phyloP scores from a whole-genome alignment of 2,329 filamentous ascomycete genomes.

The Aspergillus novoparasiticus region DNA sequence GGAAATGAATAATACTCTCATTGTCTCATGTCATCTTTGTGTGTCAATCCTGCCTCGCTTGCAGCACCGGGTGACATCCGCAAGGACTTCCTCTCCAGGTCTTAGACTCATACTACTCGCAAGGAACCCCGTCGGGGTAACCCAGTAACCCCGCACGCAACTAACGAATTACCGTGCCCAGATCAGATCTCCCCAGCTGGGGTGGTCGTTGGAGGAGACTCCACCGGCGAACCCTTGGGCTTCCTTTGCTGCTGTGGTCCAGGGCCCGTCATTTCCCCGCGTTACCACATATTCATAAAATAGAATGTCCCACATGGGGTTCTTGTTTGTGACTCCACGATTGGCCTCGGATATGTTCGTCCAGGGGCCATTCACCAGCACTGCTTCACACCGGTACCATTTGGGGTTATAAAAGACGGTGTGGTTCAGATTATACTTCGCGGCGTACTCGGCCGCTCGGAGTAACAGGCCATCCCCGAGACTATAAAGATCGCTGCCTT shows the following conservation, averaged over 20 bases:
- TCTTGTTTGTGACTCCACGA: constrained; percentile 20
- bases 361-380: constrained; percentile 46
- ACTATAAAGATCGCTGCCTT: constrained; percentile 40
- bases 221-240: constrained; percentile 19
- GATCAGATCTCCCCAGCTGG: constrained; percentile 36
- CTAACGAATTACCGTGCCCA: constrained; percentile 12
- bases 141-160: not conserved
- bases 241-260: constrained; percentile 20
- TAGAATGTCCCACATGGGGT: constrained; percentile 24
- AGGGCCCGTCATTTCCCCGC: constrained; percentile 17
- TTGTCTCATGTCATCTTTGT: not conserved
- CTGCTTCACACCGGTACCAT: constrained; percentile 44
- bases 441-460: constrained; percentile 42
- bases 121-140: not conserved
- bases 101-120: not conserved
- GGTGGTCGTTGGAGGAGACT: constrained; percentile 21
- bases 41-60: not conserved
- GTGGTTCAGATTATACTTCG: constrained; percentile 43
- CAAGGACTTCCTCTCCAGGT: not conserved
- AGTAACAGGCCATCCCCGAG: constrained; percentile 37
- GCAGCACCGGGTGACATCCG: too few relatives aligned
- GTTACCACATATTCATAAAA: constrained; percentile 38
- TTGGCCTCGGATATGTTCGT: constrained; percentile 25
- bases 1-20: not conserved
- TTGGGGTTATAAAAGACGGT: constrained; percentile 39